Conservation (phyloP, 768 basidiomycete species). For the Mycena sanguinolenta region DNA sequence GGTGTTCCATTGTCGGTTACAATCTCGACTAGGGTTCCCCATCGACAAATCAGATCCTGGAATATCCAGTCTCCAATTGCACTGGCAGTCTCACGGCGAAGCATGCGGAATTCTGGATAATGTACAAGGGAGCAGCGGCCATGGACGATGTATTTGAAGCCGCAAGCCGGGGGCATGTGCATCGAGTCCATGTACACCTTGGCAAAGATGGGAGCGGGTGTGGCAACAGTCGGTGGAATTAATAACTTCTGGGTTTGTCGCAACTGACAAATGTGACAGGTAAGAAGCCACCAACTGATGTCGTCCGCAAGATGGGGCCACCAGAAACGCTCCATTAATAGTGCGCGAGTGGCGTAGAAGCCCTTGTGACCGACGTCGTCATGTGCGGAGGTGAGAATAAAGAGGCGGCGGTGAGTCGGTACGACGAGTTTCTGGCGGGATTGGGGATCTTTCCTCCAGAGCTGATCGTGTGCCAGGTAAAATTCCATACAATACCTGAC, state of each 20-base stretch:
- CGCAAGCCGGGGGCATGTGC: not conserved
- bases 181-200: not conserved
- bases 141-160: not conserved
- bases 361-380: too few species aligned
- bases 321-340: not conserved
- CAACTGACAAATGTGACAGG: not conserved
- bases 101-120: conserved; percentile 7
- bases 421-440: too few species aligned
- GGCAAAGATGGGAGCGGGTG: not conserved
- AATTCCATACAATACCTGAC: not conserved
- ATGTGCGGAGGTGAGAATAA: too few species aligned
- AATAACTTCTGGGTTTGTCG: not conserved
- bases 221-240: not conserved
- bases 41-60: too few species aligned
- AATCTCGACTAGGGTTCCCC: conserved; percentile 28
- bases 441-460: not conserved
- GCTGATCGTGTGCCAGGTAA: not conserved
- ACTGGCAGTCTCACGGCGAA: conserved; percentile 18
- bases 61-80: conserved; percentile 34
- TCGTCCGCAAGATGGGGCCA: not conserved
- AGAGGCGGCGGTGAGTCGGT: too few species aligned
- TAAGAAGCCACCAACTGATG: not conserved
- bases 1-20: conserved; percentile 40
- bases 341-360: not conserved
- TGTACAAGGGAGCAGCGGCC: not conserved